Conservation (phyloP, 2,329 filamentous ascomycete genomes). For the Fusarium azukiicola region DNA sequence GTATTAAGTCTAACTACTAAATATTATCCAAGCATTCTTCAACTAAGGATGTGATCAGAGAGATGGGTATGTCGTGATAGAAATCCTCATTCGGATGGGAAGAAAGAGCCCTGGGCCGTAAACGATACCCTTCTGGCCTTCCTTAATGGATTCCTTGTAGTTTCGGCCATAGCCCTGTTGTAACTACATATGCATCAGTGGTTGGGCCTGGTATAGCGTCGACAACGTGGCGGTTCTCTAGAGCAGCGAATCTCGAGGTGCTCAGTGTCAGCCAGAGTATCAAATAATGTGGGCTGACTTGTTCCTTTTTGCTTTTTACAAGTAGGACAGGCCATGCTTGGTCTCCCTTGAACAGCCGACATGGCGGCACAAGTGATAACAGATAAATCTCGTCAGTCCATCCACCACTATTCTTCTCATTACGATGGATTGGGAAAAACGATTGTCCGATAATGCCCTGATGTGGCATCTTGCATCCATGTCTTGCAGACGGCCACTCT, state of each 20-base stretch:
- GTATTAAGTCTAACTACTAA: conserved; percentile 39
- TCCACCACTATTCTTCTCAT: background rate
- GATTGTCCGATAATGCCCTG: background rate
- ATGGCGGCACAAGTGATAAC: background rate
- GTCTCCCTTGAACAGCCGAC: conserved; percentile 25
- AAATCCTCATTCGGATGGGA: background rate
- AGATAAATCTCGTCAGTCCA: background rate
- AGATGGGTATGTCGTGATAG: background rate
- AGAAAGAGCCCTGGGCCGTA: background rate
- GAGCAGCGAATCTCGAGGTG: conserved; percentile 44
- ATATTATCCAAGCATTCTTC: conserved; percentile 46
- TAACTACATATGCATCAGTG: conserved; percentile 22
- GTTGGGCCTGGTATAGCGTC: conserved; percentile 32
- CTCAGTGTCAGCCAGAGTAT: background rate
- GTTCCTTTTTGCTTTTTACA: conserved; percentile 48
- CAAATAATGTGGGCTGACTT: too few relatives aligned
- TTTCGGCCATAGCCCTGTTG: background rate
- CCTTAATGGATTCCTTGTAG: background rate
- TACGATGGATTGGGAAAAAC: background rate
- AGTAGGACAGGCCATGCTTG: conserved; percentile 39
- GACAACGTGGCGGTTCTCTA: conserved; percentile 43
- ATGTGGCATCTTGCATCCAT: background rate
- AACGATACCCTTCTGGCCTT: background rate
- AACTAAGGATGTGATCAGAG: background rate
- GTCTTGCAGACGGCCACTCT: background rate